phyloP scores from a whole-genome alignment of 805 yeast genomes.

The Wickerhamiella slavikovae region DNA sequence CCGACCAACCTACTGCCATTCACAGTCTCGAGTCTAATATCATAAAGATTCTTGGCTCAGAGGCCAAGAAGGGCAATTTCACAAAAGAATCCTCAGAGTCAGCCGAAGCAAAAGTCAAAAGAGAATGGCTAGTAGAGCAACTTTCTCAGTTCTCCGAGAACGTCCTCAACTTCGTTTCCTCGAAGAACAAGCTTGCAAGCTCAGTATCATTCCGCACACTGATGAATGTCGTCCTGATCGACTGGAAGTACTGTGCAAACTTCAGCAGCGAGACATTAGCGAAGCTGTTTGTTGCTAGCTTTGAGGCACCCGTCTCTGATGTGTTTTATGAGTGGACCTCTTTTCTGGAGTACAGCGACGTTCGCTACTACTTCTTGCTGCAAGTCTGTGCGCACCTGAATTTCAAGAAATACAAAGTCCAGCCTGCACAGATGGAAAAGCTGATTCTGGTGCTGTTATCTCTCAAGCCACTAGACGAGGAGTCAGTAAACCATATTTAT shows the following conservation, averaged over 20 bases:
- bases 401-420: constrained; percentile 3
- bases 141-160: constrained; percentile 5
- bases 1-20: constrained; percentile 8
- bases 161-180: neutral
- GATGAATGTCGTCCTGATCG: constrained; percentile 28
- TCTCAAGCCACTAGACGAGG: neutral
- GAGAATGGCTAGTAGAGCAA: constrained; percentile 19
- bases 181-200: neutral
- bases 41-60: constrained; percentile 27
- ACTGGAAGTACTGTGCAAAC: constrained; percentile 25
- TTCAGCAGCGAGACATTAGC: constrained; percentile 39
- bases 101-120: constrained; percentile 34
- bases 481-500: no score
- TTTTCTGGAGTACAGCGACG: constrained; percentile 39
- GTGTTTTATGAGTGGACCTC: constrained; percentile 3
- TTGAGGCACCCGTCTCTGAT: constrained; percentile 22
- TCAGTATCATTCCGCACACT: constrained; percentile 28
- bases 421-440: neutral
- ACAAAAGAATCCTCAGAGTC: constrained; percentile 31
- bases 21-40: constrained; percentile 18
- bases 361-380: constrained; percentile 52
- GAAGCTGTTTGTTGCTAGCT: constrained; percentile 19
- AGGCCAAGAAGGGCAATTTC: constrained; percentile 25
- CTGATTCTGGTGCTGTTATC: neutral
- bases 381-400: constrained; percentile 24